Evolutionary conservation across 2,329 filamentous ascomycete species (phyloP).

Genomic region (Fonsecaea multimorphosa): DNA sequence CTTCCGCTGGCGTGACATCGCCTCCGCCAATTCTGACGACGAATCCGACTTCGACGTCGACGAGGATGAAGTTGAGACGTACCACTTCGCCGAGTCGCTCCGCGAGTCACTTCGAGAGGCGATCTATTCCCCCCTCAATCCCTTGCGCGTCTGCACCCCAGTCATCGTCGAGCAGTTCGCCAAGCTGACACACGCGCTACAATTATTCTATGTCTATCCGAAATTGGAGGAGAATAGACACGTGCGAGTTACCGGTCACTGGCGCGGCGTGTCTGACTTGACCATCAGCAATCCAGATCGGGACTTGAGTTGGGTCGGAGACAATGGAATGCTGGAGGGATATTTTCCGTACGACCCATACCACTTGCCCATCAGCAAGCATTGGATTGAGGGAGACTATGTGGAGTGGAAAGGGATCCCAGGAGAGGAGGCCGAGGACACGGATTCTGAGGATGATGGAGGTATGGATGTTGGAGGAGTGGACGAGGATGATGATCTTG

Average conservation of each 20-base stretch:
- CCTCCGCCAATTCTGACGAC: conserved; percentile 56
- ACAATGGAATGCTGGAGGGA: conserved; percentile 83
- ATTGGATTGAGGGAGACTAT: conserved; percentile 87
- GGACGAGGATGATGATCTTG: conserved; percentile 51
- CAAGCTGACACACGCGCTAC: conserved; percentile 80
- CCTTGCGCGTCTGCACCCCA: conserved; percentile 90
- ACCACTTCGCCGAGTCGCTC: conserved; percentile 76
- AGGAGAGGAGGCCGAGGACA: conserved; percentile 67
- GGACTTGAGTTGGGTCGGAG: conserved; percentile 66
- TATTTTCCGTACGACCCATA: conserved; percentile 99
- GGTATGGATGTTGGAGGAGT: conserved; percentile 42
- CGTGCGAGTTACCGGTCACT: conserved; percentile 58
- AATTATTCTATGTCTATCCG: conserved; percentile 87
- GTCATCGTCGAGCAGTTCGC: conserved; percentile 92
- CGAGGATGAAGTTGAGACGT: conserved; percentile 68
- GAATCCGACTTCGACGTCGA: conserved; percentile 62
- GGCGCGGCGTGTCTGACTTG: conserved; percentile 45
- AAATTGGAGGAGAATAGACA: conserved; percentile 92
- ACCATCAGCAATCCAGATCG: conserved; percentile 56
- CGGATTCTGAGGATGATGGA: conserved; percentile 58
- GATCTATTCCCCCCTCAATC: conserved; percentile 88
- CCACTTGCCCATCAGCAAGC: conserved; percentile 81
- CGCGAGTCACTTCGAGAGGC: conserved; percentile 76
- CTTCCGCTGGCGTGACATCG: conserved; percentile 94
- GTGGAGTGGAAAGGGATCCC: conserved; percentile 78